phyloP scores from a whole-genome alignment of 768 basidiomycete species.

The Leucosporidium creatinivorum region DNA sequence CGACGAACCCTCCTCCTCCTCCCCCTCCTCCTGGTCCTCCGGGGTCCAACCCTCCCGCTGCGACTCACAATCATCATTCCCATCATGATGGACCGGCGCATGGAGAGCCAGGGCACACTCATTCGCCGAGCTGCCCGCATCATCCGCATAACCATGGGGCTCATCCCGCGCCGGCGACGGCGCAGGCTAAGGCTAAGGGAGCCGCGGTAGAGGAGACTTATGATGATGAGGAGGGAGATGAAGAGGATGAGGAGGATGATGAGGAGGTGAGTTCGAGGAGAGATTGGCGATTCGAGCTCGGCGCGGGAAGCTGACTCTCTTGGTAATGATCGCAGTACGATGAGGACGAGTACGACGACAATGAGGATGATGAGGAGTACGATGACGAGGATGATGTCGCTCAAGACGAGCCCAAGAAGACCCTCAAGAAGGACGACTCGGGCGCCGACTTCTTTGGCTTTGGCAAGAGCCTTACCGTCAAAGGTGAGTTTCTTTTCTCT shows the following conservation, averaged over 20 bases:
- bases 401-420: constrained; percentile 6
- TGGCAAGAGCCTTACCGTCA: constrained; percentile 71
- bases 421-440: constrained; percentile 11
- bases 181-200: constrained; percentile 40
- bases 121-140: constrained; percentile 35
- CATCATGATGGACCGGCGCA: constrained; percentile 20
- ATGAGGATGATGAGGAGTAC: constrained; percentile 31
- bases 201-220: constrained; percentile 41
- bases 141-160: constrained; percentile 34
- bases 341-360: constrained; percentile 55
- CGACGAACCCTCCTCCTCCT: neutral
- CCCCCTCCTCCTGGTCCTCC: neutral
- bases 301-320: constrained; percentile 24
- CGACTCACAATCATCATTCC: constrained; percentile 1
- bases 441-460: constrained; percentile 47
- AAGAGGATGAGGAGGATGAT: constrained; percentile 40
- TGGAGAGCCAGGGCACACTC: constrained; percentile 32
- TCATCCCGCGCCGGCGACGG: constrained; percentile 22
- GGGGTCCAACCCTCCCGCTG: constrained; percentile 6
- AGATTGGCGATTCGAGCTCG: constrained; percentile 46
- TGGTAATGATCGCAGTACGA: constrained; percentile 33
- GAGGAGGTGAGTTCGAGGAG: constrained; percentile 56
- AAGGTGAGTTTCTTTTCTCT: constrained; percentile 39
- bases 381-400: neutral
- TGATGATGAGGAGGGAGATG: constrained; percentile 53